Conservation (phyloP, 192 early-diverging fungal species). For the Oehlia diaphana region DNA sequence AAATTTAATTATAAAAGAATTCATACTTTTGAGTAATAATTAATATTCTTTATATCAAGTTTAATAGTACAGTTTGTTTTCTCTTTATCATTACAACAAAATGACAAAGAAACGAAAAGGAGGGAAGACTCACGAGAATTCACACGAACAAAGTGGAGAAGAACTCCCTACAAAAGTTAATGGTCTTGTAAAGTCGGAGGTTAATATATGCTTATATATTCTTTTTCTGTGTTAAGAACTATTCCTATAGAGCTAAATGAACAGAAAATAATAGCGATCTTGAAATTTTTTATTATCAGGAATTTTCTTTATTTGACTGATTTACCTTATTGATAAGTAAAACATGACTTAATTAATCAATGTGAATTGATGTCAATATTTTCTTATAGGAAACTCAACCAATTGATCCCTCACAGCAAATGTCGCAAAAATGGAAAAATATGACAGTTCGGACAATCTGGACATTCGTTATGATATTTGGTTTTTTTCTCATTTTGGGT, state of each 20-base stretch:
- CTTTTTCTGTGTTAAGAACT: neutral
- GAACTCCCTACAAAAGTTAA: neutral
- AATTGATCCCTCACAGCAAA: constrained; percentile 38
- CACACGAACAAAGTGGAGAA: neutral
- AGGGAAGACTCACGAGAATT: neutral
- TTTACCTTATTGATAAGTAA: neutral
- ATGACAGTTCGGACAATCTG: constrained; percentile 81
- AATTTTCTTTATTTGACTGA: neutral
- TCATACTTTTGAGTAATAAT: neutral
- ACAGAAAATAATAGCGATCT: neutral
- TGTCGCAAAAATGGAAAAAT: constrained; percentile 70
- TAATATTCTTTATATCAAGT: neutral
- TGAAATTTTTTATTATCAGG: neutral
- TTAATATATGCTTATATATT: neutral
- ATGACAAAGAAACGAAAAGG: neutral
- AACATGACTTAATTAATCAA: neutral
- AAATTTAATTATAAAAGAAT: too few species aligned
- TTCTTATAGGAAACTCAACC: neutral
- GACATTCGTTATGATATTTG: constrained; percentile 88
- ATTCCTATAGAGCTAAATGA: neutral
- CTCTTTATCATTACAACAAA: neutral
- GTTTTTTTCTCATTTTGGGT: constrained; percentile 73
- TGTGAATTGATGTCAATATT: neutral
- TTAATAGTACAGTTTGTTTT: neutral
- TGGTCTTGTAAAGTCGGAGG: neutral